Conservation (phyloP, 805 yeast species). For the Clavispora carvajalis region DNA sequence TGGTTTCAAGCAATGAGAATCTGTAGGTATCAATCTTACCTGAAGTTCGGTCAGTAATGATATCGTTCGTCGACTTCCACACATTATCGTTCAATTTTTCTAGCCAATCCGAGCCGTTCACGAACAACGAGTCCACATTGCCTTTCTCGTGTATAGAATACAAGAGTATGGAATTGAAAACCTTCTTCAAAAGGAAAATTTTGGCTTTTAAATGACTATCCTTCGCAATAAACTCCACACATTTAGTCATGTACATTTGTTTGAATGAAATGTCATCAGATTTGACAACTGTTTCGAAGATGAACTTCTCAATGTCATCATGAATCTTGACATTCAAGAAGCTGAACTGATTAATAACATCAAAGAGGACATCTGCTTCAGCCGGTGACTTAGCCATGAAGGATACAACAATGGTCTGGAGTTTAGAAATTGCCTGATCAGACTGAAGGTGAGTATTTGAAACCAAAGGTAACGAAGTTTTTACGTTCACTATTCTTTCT, state of each 20-base stretch:
- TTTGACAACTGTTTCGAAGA: slow-evolving; percentile 52
- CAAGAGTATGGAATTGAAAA: slow-evolving; percentile 62
- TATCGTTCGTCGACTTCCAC: slow-evolving; percentile 65
- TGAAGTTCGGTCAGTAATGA: slow-evolving; percentile 47
- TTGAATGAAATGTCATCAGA: slow-evolving; percentile 43
- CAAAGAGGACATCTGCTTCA: slow-evolving; percentile 26
- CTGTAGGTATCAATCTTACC: slow-evolving; percentile 72
- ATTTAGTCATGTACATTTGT: slow-evolving; percentile 45
- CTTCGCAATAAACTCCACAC: slow-evolving; percentile 45
- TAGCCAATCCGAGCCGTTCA: slow-evolving; percentile 55
- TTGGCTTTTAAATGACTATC: slow-evolving; percentile 47
- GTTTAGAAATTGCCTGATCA: slow-evolving; percentile 59
- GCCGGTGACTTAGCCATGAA: slow-evolving; percentile 22
- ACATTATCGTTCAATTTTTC: slow-evolving; percentile 53
- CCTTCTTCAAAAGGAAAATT: slow-evolving; percentile 48
- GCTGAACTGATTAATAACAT: slow-evolving; percentile 32
- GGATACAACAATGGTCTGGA: slow-evolving; percentile 41
- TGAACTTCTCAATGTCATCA: slow-evolving; percentile 47
- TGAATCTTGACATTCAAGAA: slow-evolving; percentile 44
- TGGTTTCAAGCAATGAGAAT: slow-evolving; percentile 72
- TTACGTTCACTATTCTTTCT: slow-evolving; percentile 39
- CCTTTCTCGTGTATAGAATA: slow-evolving; percentile 53
- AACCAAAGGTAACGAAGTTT: slow-evolving; percentile 32
- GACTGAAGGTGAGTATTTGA: slow-evolving; percentile 66
- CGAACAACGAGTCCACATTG: slow-evolving; percentile 43